Evolutionary conservation across 73 alveolate genomes (phyloP), one percentile per base, ranked within the genome.

Genomic region (Paramecium tetraurelia): DNA sequence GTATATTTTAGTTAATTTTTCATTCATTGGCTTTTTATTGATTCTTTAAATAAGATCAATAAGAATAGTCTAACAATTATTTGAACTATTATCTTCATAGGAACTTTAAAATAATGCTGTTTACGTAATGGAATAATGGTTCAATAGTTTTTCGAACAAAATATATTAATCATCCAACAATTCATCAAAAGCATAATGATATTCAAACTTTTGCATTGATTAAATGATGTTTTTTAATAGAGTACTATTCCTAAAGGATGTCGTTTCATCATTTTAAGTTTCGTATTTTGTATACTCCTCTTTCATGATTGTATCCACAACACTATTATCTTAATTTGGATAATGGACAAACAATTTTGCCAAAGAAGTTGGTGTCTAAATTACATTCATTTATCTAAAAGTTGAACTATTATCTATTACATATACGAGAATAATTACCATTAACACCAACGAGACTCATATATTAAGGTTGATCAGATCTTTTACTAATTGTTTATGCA

Each of bases 281-380:
- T 21, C 57, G 46, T 80, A 80, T 80, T 80, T 41, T 20, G 11
- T 9, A 22, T 41, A 44, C 46, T 80, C 70, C 5, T 80, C 90
- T 20, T 80, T 80, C 90, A 80, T 80, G 0, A 80, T 44, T 27
- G 57, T 48, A 44, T 80, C 90, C 22, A 80, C 72, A 18, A 80
- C 72, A 80, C 72, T 80, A 80, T 80, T 80, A 4, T 80, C 90
- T 38, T 33, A 31, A 44, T 80, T 80, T 3, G 90, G 90, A 80
- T 80, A 80, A 80, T 41, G 43, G 1, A 48, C 48, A 43, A 41
- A 44, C 12, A 21, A 48, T 48, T 80, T 80, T 21, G 76, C 46
- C 31, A 29, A 21, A 16, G 90, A 80, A 4, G 71, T 41, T 2
- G 90, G 90, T 22, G 90, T 31, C 48, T 41, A 10, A 7, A 44